Evolutionary conservation across 2,329 filamentous ascomycete genomes (phyloP).

Genomic region (Pseudocercospora vitis): DNA sequence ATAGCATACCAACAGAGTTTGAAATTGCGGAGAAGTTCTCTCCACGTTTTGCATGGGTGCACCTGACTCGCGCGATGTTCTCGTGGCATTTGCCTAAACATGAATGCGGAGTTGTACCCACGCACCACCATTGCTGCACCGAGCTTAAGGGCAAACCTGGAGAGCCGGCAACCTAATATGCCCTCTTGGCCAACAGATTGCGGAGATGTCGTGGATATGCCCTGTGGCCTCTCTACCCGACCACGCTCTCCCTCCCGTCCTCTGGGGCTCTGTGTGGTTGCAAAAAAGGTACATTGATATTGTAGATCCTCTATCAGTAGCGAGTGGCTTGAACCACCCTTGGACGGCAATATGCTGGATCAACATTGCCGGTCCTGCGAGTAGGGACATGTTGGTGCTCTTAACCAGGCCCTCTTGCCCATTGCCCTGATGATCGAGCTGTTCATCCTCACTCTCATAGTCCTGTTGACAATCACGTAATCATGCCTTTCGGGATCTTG

Average conservation of each 20-base stretch:
- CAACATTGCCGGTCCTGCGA: conserved; percentile 11
- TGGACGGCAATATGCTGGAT: conserved; percentile 10
- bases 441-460: background rate
- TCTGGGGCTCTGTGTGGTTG: background rate
- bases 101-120: background rate
- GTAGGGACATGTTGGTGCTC: background rate
- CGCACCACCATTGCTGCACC: background rate
- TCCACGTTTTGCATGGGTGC: background rate
- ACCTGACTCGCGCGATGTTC: background rate
- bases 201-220: background rate
- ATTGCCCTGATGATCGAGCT: background rate
- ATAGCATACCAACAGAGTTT: background rate
- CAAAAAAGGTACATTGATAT: conserved; percentile 7
- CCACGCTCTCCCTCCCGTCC: background rate
- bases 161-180: background rate
- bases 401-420: background rate
- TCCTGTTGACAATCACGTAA: background rate
- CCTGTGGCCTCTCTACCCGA: background rate
- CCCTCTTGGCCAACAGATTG: background rate
- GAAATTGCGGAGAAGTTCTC: background rate
- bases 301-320: conserved; percentile 5
- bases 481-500: conserved; percentile 51
- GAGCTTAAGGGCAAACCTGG: background rate
- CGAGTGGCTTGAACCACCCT: conserved; percentile 4
- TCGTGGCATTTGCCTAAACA: background rate